Conservation (phyloP, 768 basidiomycete species). For the Macrolepiota fuliginosa region DNA sequence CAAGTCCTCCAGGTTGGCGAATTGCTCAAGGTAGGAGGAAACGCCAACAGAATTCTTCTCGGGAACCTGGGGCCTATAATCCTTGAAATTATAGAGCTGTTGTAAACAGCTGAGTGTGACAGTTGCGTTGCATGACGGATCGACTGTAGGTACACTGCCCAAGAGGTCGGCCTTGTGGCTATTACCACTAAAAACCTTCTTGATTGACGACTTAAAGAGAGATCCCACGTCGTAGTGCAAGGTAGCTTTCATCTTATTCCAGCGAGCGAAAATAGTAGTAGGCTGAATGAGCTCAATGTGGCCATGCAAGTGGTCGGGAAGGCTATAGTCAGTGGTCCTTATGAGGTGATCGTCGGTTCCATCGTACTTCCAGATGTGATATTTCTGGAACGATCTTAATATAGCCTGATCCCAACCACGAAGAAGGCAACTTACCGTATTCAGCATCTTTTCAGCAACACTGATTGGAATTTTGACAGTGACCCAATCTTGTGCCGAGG, state of each 20-base stretch:
- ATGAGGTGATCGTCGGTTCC: constrained; percentile 52
- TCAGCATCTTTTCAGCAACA: constrained; percentile 67
- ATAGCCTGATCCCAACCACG: background rate
- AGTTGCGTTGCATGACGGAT: constrained; percentile 37
- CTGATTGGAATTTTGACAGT: constrained; percentile 54
- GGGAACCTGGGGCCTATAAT: constrained; percentile 39
- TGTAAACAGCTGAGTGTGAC: constrained; percentile 54
- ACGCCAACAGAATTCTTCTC: constrained; percentile 52
- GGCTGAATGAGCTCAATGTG: constrained; percentile 72
- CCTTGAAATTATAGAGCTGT: constrained; percentile 53
- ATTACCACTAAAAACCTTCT: constrained; percentile 17
- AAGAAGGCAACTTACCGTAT: constrained; percentile 42
- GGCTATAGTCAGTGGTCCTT: constrained; percentile 68
- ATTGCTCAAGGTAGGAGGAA: constrained; percentile 52
- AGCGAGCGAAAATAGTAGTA: constrained; percentile 62
- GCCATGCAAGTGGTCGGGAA: constrained; percentile 54
- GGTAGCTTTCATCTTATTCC: constrained; percentile 38
- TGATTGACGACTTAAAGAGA: background rate
- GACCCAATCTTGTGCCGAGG: constrained; percentile 71
- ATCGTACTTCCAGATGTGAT: constrained; percentile 57
- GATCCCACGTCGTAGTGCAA: constrained; percentile 23
- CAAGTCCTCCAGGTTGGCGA: constrained; percentile 52
- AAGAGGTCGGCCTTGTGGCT: constrained; percentile 17
- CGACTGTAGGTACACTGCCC: constrained; percentile 12
- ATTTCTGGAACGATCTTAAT: constrained; percentile 40